Percentiles rank a stretch among this genome's conserved stretches.
Evolutionary conservation across 129 eudicot species (phyloP).

Genomic region (Flaveria bidentis): DNA sequence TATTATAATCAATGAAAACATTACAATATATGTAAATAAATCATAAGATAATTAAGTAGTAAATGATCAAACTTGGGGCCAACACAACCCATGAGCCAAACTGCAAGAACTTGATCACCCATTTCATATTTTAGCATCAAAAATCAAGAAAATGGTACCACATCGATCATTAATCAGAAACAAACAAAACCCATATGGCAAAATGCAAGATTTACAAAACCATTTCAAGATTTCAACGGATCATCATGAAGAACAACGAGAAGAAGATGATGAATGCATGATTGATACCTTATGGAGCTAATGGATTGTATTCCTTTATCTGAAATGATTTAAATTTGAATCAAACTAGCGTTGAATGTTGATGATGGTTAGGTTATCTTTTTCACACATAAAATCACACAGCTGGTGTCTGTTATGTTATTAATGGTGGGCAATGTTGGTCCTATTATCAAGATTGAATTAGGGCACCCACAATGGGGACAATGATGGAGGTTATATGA

Average conservation of each 20-base stretch:
- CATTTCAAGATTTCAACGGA: not conserved
- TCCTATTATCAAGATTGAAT: constrained; percentile 24
- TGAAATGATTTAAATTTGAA: constrained; percentile 2
- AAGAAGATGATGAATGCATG: not conserved
- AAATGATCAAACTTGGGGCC: constrained; percentile 18
- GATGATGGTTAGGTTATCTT: not conserved
- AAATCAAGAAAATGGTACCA: constrained; percentile 10
- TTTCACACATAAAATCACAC: not conserved
- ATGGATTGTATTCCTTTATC: not conserved
- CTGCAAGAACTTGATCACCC: constrained; percentile 17
- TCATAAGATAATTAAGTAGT: not conserved
- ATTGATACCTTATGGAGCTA: constrained; percentile 31
- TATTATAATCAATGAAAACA: constrained; percentile 17
- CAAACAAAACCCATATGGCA: constrained; percentile 32
- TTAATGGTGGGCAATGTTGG: constrained; percentile 17
- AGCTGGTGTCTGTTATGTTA: constrained; percentile 5
- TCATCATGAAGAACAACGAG: constrained; percentile 1
- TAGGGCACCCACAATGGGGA: constrained; percentile 28
- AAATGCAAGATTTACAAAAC: constrained; percentile 18
- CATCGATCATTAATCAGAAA: not conserved
- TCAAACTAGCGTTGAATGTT: constrained; percentile 6
- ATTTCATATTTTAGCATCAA: not conserved
- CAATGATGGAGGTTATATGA: constrained; percentile 20
- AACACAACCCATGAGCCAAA: constrained; percentile 20
- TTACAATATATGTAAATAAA: not conserved